Percentiles rank a stretch among this genome's conserved stretches.
These are phyloP conservation scores for Trametes cinnabarina DNA, from an alignment of 768 basidiomycete genomes.

Conservation along the genomic window DNA sequence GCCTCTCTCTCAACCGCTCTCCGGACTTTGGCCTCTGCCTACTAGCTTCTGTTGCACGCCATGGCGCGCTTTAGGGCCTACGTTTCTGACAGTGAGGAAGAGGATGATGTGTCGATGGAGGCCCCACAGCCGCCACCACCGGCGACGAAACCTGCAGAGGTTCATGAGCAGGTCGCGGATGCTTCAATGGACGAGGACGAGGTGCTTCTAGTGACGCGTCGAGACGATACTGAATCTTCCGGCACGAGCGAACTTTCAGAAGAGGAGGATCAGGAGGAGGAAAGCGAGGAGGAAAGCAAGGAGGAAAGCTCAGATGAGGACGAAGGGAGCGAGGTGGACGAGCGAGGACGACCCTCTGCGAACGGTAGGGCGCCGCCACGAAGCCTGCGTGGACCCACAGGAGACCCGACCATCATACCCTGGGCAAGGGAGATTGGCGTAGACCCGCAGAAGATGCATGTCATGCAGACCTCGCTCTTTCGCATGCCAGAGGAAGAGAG, in stretches of 20 bases:
- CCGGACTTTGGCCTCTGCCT: background rate
- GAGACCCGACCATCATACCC: slow-evolving; percentile 55
- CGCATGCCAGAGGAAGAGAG: slow-evolving; percentile 72
- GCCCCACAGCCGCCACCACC: slow-evolving; percentile 25
- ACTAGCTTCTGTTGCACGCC: background rate
- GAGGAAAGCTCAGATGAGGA: slow-evolving; percentile 7
- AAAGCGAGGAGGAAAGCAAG: background rate
- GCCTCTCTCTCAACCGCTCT: background rate
- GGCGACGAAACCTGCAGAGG: slow-evolving; percentile 29
- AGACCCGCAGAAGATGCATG: slow-evolving; percentile 86
- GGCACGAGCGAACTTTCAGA: background rate
- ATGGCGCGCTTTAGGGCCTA: slow-evolving; percentile 74
- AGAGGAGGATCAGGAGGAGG: background rate
- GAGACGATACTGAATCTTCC: background rate
- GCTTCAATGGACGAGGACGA: slow-evolving; percentile 20
- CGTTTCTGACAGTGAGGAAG: slow-evolving; percentile 54
- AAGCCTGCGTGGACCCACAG: slow-evolving; percentile 19
- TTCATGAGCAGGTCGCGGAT: slow-evolving; percentile 26
- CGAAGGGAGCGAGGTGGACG: slow-evolving; percentile 2
- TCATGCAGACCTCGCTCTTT: slow-evolving; percentile 91
- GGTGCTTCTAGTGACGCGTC: slow-evolving; percentile 2
- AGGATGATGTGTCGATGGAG: slow-evolving; percentile 39
- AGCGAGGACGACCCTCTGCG: background rate
- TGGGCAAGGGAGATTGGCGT: slow-evolving; percentile 74
- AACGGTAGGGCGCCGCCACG: background rate